phyloP scores from a whole-genome alignment of 257 asterid genomes.

The Scutellaria barbata region DNA sequence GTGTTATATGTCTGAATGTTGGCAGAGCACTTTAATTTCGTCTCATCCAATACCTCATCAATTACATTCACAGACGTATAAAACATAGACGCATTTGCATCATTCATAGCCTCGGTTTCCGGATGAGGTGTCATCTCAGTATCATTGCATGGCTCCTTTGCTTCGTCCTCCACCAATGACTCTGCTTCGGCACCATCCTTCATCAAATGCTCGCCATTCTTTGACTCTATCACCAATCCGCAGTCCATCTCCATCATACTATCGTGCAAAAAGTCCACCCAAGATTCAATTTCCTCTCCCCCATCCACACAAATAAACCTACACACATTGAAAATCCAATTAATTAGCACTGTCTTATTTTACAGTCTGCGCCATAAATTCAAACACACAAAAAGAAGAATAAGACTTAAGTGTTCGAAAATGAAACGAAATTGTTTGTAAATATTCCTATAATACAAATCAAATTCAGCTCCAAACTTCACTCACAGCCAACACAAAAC shows the following conservation, averaged over 20 bases:
- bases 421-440: neutral
- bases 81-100: conserved; percentile 27
- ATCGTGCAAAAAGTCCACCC: conserved; percentile 36
- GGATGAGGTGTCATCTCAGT: conserved; percentile 35
- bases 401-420: neutral
- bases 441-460: neutral
- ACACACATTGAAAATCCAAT: conserved; percentile 25
- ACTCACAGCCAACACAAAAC: too few species aligned
- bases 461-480: conserved; percentile 25
- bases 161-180: conserved; percentile 44
- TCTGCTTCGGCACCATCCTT: conserved; percentile 42
- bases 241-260: conserved; percentile 47
- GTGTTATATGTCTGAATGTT: conserved; percentile 30
- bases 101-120: conserved; percentile 30
- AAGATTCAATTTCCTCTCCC: conserved; percentile 44
- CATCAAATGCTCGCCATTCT: conserved; percentile 37
- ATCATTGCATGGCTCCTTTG: conserved; percentile 31
- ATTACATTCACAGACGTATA: conserved; percentile 30
- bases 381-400: conserved; percentile 15
- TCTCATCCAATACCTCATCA: conserved; percentile 31
- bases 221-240: conserved; percentile 39
- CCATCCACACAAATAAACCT: conserved; percentile 47
- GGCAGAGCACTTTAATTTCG: conserved; percentile 31
- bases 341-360: neutral
- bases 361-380: conserved; percentile 27